Evolutionary conservation across 2,329 filamentous ascomycete genomes (phyloP).

Genomic region (Aspergillus carbonarius): DNA sequence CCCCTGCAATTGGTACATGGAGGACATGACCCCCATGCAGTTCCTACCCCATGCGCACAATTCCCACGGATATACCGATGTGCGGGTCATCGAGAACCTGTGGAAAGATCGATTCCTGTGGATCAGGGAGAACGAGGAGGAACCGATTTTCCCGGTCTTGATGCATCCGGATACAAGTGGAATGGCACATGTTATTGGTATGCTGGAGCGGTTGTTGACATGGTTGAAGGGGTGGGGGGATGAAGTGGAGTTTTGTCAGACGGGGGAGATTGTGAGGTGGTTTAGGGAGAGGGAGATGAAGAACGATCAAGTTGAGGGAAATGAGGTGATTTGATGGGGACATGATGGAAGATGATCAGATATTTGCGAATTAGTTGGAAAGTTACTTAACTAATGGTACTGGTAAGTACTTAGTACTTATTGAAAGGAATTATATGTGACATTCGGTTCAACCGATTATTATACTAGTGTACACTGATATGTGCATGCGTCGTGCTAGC

Average conservation of each 20-base stretch:
- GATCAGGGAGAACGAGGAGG: conserved; percentile 48
- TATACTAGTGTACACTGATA: no score
- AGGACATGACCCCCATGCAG: conserved; percentile 49
- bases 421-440: no score
- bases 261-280: conserved; percentile 31
- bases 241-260: conserved; percentile 33
- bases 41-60: conserved; percentile 49
- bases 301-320: not conserved
- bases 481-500: no score
- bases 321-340: no score
- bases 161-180: conserved; percentile 61
- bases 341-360: no score
- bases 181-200: conserved; percentile 61
- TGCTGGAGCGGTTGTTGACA: conserved; percentile 53
- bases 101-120: conserved; percentile 62
- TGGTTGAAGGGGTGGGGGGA: conserved; percentile 49
- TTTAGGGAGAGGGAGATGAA: conserved; percentile 23
- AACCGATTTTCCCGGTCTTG: conserved; percentile 51
- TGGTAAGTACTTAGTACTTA: no score
- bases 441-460: no score
- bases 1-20: conserved; percentile 48
- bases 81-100: conserved; percentile 58
- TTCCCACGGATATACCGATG: conserved; percentile 59
- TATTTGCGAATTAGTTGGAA: no score
- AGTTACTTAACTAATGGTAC: no score